Base-by-base conservation (phyloP, 1,284 basidiomycete genomes). In the Cutaneotrichosporon spelunceum region DNA sequence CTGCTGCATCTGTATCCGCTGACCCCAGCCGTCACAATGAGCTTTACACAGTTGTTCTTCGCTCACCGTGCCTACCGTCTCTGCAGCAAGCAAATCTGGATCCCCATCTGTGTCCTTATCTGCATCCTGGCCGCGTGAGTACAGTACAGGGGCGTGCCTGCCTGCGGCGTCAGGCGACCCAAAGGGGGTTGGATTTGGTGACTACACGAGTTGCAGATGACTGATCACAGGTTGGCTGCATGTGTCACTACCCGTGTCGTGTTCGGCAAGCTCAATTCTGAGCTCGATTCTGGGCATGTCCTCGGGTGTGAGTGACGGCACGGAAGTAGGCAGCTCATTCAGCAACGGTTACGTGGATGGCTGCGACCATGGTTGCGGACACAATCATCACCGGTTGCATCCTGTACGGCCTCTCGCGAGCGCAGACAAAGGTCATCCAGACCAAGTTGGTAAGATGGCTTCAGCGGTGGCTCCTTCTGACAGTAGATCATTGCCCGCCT, bases 11-110 rank as follows among this genome's bases (percentile, higher is more conserved):
- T 33, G 14, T 10, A 11, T 13, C 1, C 23, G 13, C 45, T 47
- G 45, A 47, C 45, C 3, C 23, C 45, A 47, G 45, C 45, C 6
- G 19, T 59, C 23, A 56, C 57, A 19, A 52, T 50, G 2, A 45
- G 48, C 26, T n/a, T 64, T 21, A 61, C 70, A 21, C 72, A 73
- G 59, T 34, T 30, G n/a, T 74, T 72, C 64, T 74, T 74, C 57
- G 66, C 71, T 11, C 68, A 72, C 42, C 63, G 71, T 53, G 70
- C 70, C 0, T 70, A 65, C 62, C 64, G 71, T 8, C 64, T 74
- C n/a, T 64, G 52, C 23, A 56, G 53, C 21, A 60, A 70, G 16
- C 68, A 64, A 19, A 69, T 66, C 58, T 68, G 62, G 61, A 64
- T 59, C 56, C 36, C 72, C 52, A 47, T 71, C 5, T 55, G 27